phyloP scores from a whole-genome alignment of 2,329 filamentous ascomycete genomes.

The Ceratocystiopsis sp. region DNA sequence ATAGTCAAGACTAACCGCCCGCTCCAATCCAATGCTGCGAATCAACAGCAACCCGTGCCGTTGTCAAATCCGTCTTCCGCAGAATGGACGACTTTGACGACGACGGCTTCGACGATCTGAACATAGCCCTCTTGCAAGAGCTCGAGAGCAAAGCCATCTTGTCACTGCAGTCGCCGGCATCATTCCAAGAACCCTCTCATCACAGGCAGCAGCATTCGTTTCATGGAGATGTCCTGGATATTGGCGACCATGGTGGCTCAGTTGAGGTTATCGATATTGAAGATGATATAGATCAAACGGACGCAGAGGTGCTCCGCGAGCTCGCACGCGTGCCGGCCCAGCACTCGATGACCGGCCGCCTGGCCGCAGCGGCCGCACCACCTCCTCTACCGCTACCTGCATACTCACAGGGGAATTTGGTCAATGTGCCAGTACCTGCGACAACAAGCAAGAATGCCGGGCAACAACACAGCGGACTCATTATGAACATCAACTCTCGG shows the following conservation, averaged over 20 bases:
- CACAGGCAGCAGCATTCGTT: not conserved
- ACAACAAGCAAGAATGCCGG: not conserved
- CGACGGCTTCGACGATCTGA: slow-evolving; percentile 44
- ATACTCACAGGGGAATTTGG: slow-evolving; percentile 7
- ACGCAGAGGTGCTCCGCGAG: slow-evolving; percentile 7
- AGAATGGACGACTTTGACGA: slow-evolving; percentile 44
- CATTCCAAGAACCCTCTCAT: not conserved
- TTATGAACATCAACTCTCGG: no score
- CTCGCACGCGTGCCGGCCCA: slow-evolving; percentile 8
- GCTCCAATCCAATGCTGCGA: not conserved
- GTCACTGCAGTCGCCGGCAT: slow-evolving; percentile 13
- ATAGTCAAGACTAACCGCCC: not conserved
- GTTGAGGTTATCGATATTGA: not conserved
- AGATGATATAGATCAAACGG: slow-evolving; percentile 5
- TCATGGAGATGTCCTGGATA: no score
- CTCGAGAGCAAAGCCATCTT: slow-evolving; percentile 37
- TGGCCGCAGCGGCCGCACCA: slow-evolving; percentile 6
- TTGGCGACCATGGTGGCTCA: no score
- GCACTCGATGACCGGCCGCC: slow-evolving; percentile 3
- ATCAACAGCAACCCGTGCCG: not conserved
- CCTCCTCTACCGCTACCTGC: slow-evolving; percentile 6
- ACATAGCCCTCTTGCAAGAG: slow-evolving; percentile 38
- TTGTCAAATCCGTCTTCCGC: not conserved
- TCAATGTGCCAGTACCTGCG: slow-evolving; percentile 6
- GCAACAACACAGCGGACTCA: no score